Evolutionary conservation across 2,329 filamentous ascomycete genomes (phyloP).

Genomic region (Calonectria multiphialidica): DNA sequence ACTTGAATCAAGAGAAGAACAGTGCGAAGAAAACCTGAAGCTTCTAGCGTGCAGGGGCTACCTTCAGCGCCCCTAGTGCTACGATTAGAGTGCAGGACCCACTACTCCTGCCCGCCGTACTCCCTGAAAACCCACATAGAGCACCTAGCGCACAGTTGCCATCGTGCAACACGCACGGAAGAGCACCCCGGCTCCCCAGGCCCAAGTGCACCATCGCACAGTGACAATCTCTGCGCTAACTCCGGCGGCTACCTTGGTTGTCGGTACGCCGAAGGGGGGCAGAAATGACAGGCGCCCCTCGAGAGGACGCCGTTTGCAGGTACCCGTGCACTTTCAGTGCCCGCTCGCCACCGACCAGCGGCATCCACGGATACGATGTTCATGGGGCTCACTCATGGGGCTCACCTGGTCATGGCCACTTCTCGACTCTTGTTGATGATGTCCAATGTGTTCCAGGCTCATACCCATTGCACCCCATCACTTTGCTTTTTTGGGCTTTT

Average conservation of each 20-base stretch:
- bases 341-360: constrained; percentile 39
- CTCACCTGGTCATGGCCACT: constrained; percentile 9
- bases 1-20: constrained; percentile 4
- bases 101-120: background rate
- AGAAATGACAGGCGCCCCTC: constrained; percentile 3
- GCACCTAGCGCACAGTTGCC: constrained; percentile 26
- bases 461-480: constrained; percentile 1
- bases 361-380: constrained; percentile 17
- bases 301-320: constrained; percentile 28
- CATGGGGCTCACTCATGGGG: constrained; percentile 5
- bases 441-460: constrained; percentile 24
- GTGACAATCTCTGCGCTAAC: background rate
- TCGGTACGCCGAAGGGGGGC: background rate
- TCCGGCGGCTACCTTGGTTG: background rate
- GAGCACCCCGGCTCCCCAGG: constrained; percentile 12
- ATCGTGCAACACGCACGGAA: constrained; percentile 20
- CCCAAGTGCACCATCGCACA: background rate
- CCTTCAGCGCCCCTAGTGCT: background rate
- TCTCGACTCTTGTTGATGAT: constrained; percentile 26
- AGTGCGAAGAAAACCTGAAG: background rate
- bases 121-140: background rate
- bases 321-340: constrained; percentile 12
- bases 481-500: constrained; percentile 22
- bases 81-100: background rate
- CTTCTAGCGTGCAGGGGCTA: background rate